phyloP scores from a whole-genome alignment of 2,329 filamentous ascomycete species.

The Ploettnerulaceae sp. region DNA sequence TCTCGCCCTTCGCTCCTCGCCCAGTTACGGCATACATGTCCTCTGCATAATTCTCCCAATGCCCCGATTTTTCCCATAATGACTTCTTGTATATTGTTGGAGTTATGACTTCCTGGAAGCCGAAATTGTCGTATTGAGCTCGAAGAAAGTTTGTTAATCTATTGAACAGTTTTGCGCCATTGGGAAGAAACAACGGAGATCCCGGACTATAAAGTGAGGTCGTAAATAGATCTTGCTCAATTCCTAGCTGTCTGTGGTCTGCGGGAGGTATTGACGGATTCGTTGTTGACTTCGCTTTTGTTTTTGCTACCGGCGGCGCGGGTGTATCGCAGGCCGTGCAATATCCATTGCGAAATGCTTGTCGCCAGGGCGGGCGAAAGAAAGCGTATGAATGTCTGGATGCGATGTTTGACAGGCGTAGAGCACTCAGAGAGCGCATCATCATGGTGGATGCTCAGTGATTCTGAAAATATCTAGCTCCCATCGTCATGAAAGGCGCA shows the following conservation, averaged over 20 bases:
- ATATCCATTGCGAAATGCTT: conserved; percentile 26
- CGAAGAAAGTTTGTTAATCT: conserved; percentile 77
- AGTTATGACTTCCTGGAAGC: conserved; percentile 83
- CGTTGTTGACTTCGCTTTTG: conserved; percentile 14
- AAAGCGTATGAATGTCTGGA: conserved; percentile 12
- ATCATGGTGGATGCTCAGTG: no score
- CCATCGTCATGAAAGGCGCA: conserved; percentile 5
- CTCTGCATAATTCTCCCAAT: conserved; percentile 84
- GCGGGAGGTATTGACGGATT: conserved; percentile 25
- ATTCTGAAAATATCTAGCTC: conserved; percentile 2
- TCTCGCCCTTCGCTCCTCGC: conserved; percentile 27
- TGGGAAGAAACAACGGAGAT: conserved; percentile 78
- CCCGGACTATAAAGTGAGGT: conserved; percentile 77
- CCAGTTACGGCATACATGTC: conserved; percentile 84
- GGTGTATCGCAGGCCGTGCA: conserved; percentile 31
- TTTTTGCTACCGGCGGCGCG: conserved; percentile 1
- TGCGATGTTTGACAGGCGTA: conserved; percentile 22
- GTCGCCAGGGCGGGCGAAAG: conserved; percentile 7
- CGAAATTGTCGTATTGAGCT: conserved; percentile 77
- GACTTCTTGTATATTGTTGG: conserved; percentile 88
- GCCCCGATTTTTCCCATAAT: conserved; percentile 79
- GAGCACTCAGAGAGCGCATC: conserved; percentile 33
- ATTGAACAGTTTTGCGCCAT: conserved; percentile 79
- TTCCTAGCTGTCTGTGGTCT: conserved; percentile 56
- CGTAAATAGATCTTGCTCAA: conserved; percentile 72